Percentiles rank a stretch among this genome's conserved stretches.
Conservation (phyloP, 2,329 filamentous ascomycete genomes). For the Pezicula radicicola region DNA sequence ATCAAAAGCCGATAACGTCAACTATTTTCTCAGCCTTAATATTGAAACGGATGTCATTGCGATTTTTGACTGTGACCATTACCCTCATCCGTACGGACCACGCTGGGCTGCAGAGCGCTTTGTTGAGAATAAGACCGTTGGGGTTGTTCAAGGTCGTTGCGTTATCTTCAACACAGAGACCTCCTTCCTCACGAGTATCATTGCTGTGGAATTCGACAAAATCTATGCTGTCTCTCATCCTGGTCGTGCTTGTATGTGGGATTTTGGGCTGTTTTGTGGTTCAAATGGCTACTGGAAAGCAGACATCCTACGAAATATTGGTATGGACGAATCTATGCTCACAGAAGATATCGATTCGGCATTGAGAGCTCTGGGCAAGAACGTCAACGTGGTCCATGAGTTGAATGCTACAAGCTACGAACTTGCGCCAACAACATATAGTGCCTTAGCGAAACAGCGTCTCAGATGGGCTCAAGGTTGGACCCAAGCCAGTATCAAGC, state of each 20-base stretch:
- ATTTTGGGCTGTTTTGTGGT: constrained; percentile 46
- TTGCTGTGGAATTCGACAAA: constrained; percentile 47
- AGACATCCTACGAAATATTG: constrained; percentile 38
- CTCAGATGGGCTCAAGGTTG: constrained; percentile 48
- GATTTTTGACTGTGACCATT: constrained; percentile 48
- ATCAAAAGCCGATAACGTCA: constrained; percentile 47
- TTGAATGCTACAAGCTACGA: constrained; percentile 46
- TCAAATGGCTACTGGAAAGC: constrained; percentile 47
- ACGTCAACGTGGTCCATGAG: constrained; percentile 42
- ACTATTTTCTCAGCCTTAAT: constrained; percentile 42
- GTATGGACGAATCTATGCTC: constrained; percentile 47
- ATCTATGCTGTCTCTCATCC: constrained; percentile 49
- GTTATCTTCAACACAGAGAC: constrained; percentile 44
- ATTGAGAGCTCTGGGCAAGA: constrained; percentile 32
- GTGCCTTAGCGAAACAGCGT: constrained; percentile 45
- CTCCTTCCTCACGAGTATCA: constrained; percentile 41
- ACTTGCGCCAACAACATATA: constrained; percentile 40
- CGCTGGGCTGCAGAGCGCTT: constrained; percentile 46
- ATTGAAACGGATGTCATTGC: constrained; percentile 42
- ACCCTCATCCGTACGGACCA: constrained; percentile 44
- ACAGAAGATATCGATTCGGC: constrained; percentile 49
- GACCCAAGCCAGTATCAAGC: constrained; percentile 42
- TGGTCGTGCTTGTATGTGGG: constrained; percentile 42
- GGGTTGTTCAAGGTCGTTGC: constrained; percentile 47
- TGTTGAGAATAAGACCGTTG: constrained; percentile 35